phyloP scores from a whole-genome alignment of 2,329 filamentous ascomycete species.

The Diaporthe citrichinensis region DNA sequence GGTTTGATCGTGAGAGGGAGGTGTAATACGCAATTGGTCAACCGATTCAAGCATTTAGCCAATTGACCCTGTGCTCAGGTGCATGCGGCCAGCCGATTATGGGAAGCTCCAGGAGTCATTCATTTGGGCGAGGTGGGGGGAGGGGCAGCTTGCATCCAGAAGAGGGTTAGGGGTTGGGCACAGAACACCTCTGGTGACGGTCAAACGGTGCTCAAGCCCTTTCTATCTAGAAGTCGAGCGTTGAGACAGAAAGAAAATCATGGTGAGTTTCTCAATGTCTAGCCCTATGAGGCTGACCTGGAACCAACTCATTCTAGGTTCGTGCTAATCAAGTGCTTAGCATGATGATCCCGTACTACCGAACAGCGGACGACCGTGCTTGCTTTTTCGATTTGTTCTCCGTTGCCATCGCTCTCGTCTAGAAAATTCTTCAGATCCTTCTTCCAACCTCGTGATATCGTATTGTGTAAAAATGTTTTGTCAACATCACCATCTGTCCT shows the following conservation, averaged over 20 bases:
- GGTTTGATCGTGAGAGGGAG: neutral
- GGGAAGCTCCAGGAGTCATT: neutral
- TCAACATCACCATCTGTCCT: neutral
- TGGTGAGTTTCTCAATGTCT: neutral
- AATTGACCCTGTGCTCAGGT: neutral
- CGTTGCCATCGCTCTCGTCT: neutral
- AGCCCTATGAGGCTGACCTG: neutral
- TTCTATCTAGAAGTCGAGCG: neutral
- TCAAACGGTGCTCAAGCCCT: neutral
- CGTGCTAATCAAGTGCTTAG: neutral
- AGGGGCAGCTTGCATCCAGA: neutral
- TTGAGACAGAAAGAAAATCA: neutral
- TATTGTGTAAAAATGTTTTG: too few relatives aligned
- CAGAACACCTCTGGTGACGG: too few relatives aligned
- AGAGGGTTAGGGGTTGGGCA: constrained; percentile 2
- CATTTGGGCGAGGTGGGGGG: neutral
- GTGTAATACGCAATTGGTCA: constrained; percentile 31
- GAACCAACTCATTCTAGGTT: neutral
- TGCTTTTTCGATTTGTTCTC: neutral
- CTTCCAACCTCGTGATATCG: neutral
- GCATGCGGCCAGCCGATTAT: constrained; percentile 7
- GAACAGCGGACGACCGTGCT: neutral
- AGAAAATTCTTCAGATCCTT: neutral
- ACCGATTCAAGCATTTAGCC: neutral
- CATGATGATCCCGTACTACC: neutral